Conservation (phyloP, 2,329 filamentous ascomycete species). For the Alternaria viburni region DNA sequence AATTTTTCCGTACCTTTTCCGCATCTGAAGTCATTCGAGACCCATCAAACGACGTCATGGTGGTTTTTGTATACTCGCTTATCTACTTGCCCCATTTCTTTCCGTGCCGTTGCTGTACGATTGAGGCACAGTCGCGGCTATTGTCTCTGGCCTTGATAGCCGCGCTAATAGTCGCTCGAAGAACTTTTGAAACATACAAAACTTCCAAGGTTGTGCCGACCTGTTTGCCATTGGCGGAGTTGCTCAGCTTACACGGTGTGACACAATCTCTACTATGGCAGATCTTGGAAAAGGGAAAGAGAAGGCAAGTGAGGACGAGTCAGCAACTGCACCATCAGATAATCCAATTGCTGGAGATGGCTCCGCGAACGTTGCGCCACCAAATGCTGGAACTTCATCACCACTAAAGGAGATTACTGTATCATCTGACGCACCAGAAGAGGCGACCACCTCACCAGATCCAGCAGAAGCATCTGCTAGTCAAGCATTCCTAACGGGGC, state of each 20-base stretch:
- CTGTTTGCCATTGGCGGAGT: neutral
- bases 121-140: conserved; percentile 6
- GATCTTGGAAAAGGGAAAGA: conserved; percentile 5
- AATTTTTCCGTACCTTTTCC: neutral
- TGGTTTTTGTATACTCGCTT: conserved; percentile 1
- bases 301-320: neutral
- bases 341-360: neutral
- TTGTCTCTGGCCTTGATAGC: neutral
- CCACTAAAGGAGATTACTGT: neutral
- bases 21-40: neutral
- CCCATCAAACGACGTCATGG: neutral
- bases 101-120: conserved; percentile 4
- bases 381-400: neutral
- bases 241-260: neutral
- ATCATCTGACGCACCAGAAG: neutral
- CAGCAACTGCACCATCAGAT: neutral
- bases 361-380: neutral
- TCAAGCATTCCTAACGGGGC: neutral
- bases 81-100: neutral
- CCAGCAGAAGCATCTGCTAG: neutral
- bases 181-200: neutral
- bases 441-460: neutral
- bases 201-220: neutral
- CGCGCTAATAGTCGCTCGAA: neutral
- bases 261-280: neutral